Conservation (phyloP, 2,329 filamentous ascomycete genomes). For the Sporothrix brasiliensis region DNA sequence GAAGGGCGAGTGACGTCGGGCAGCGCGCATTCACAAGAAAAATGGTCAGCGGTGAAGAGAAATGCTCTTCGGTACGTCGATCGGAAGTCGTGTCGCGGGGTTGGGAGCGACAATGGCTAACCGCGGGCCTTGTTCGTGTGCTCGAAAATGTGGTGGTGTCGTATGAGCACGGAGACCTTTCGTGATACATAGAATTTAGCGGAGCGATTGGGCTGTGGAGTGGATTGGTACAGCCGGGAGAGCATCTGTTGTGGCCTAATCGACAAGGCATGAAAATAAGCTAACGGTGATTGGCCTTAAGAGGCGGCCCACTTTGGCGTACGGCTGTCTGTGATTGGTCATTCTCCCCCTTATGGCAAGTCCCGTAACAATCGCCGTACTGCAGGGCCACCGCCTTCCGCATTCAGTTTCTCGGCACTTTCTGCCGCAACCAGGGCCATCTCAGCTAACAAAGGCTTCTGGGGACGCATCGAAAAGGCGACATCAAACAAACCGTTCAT, state of each 20-base stretch:
- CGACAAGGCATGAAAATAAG: constrained; percentile 34
- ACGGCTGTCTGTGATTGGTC: background rate
- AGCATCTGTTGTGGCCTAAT: constrained; percentile 29
- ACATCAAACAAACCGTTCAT: background rate
- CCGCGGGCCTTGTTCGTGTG: constrained; percentile 18
- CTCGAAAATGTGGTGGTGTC: background rate
- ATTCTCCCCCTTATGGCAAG: background rate
- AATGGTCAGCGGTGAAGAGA: background rate
- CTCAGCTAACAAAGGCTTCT: background rate
- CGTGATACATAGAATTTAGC: constrained; percentile 24
- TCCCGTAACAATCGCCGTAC: background rate
- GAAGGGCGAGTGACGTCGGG: background rate
- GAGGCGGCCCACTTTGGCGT: background rate
- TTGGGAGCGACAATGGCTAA: constrained; percentile 28
- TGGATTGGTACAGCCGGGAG: constrained; percentile 17
- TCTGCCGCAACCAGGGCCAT: constrained; percentile 23
- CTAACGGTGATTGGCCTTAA: constrained; percentile 30
- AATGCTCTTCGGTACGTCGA: background rate
- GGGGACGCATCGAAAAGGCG: background rate
- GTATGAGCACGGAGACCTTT: background rate
- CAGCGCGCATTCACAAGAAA: background rate
- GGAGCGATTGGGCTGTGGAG: constrained; percentile 11
- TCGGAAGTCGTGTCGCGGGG: constrained; percentile 13
- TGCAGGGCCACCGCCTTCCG: constrained; percentile 29
- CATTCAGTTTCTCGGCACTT: background rate